A percentile compares a stretch with the other conserved stretches of the same genome.
phyloP scores from a whole-genome alignment of 2,329 filamentous ascomycete species.

The Cephalotrichum gorgonifer region DNA sequence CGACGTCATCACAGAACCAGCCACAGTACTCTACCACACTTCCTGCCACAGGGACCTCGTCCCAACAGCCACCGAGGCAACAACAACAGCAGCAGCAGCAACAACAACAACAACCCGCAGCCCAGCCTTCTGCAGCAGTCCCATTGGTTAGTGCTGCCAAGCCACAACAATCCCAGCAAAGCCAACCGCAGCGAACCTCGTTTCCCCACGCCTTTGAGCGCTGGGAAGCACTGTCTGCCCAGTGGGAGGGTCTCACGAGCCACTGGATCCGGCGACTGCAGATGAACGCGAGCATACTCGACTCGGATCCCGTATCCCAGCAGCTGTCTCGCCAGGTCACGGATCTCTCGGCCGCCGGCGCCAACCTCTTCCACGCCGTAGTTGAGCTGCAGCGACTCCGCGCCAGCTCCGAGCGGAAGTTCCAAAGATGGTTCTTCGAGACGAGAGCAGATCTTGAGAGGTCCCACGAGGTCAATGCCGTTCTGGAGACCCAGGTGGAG shows the following conservation, averaged over 20 bases:
- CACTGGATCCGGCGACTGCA: conserved; percentile 95
- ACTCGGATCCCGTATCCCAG: conserved; percentile 70
- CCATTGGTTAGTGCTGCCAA: conserved; percentile 6
- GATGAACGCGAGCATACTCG: conserved; percentile 78
- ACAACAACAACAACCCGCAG: conserved; percentile 7
- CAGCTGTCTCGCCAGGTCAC: conserved; percentile 91
- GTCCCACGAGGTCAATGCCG: conserved; percentile 68
- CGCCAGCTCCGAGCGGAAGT: conserved; percentile 92
- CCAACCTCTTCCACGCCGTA: conserved; percentile 94
- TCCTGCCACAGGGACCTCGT: conserved; percentile 1
- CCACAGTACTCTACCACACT: conserved; percentile 5
- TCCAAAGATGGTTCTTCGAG: conserved; percentile 98
- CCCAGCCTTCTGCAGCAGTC: conserved; percentile 16
- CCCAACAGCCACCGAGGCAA: conserved; percentile 2
- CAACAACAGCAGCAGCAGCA: conserved; percentile 8
- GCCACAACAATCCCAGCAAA: conserved; percentile 16
- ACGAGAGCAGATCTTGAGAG: conserved; percentile 82
- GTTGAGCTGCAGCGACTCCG: conserved; percentile 90
- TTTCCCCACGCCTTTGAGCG: conserved; percentile 97
- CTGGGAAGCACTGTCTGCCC: conserved; percentile 93
- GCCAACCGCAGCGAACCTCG: conserved; percentile 46
- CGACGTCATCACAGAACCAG: conserved; percentile 5
- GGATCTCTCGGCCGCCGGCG: conserved; percentile 91
- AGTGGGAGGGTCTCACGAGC: conserved; percentile 94
- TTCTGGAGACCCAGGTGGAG: conserved; percentile 66